Evolutionary conservation across 148 eudicot genomes (phyloP), one percentile per base, ranked within the genome.

Genomic region (Fagopyrum homotropicum): DNA sequence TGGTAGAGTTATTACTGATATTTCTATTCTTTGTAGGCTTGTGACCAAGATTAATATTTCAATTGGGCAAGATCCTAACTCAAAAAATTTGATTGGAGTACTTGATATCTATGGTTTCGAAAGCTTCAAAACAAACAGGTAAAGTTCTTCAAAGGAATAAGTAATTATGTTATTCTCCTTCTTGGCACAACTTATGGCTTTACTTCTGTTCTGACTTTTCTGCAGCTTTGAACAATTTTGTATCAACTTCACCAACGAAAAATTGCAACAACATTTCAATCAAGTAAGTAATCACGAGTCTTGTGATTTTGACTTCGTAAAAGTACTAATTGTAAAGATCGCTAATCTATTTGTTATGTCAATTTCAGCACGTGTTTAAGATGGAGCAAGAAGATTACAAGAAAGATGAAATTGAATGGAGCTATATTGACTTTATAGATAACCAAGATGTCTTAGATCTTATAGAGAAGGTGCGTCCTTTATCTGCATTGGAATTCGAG

Each of bases 91-190:
- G 82, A 94, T 94, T 50, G 98, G 98, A 75, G 97, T 94, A 80
- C 98, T 94, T 84, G 98, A 94, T 84, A 94, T 94, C 30, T 94
- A 94, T 83, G 98, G 98, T 74, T 94, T 94, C 80, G 98, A 94
- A 84, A 94, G 98, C 89, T 94, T 94, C 72, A 92, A 90, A 82
- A 75, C 78, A 75, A 94, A 94, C 73, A 94, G 98, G 98, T 94
- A 86, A 79, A 73, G 73, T n/a, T 43, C 71, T 56, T 49, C 47
- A 74, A 29, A 70, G 69, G 45, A 51, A 44, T 15, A 43, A 76
- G 30, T 17, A 78, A 22, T 7, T 63, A 46, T 30, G 22, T 9
- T 3, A n/a, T 40, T 40, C 57, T 22, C 60, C 72, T 69, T 71
- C 64, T 52, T 70, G 52, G 56, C 64, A 55, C 72, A 15, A 15